Evolutionary conservation across 768 basidiomycete species (phyloP).

Genomic region (Megacollybia marginata): DNA sequence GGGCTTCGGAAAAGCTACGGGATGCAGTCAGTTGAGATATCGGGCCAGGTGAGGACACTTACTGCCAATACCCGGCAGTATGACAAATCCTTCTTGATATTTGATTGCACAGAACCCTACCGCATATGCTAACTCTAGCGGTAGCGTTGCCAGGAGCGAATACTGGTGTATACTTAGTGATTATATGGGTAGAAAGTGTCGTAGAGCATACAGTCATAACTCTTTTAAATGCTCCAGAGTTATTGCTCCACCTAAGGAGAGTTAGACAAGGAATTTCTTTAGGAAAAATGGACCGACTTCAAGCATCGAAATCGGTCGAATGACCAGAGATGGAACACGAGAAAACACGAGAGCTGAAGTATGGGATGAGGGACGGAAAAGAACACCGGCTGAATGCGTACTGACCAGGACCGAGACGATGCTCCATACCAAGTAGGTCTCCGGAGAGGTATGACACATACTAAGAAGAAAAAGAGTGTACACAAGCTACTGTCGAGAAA

Average conservation of each 20-base stretch:
- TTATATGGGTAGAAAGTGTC: not conserved
- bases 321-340: slow-evolving; percentile 71
- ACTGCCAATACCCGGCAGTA: slow-evolving; percentile 42
- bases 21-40: not conserved
- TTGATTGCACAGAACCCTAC: slow-evolving; percentile 67
- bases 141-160: slow-evolving; percentile 59
- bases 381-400: slow-evolving; percentile 1
- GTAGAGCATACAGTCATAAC: slow-evolving; percentile 64
- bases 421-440: slow-evolving; percentile 58
- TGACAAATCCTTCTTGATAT: slow-evolving; percentile 58
- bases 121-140: slow-evolving; percentile 49
- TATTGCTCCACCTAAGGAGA: slow-evolving; percentile 57
- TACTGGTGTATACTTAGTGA: slow-evolving; percentile 38
- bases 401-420: slow-evolving; percentile 45
- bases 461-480: too few species aligned
- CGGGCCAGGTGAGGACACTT: not conserved
- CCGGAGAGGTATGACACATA: slow-evolving; percentile 62
- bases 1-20: slow-evolving; percentile 59
- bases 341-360: slow-evolving; percentile 48
- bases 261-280: not conserved
- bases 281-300: slow-evolving; percentile 31
- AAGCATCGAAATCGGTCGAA: slow-evolving; percentile 76
- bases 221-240: slow-evolving; percentile 75
- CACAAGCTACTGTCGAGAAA: too few species aligned
- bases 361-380: not conserved